Evolutionary conservation across 768 basidiomycete genomes (phyloP).

Genomic region (Pleurotus sapidus): DNA sequence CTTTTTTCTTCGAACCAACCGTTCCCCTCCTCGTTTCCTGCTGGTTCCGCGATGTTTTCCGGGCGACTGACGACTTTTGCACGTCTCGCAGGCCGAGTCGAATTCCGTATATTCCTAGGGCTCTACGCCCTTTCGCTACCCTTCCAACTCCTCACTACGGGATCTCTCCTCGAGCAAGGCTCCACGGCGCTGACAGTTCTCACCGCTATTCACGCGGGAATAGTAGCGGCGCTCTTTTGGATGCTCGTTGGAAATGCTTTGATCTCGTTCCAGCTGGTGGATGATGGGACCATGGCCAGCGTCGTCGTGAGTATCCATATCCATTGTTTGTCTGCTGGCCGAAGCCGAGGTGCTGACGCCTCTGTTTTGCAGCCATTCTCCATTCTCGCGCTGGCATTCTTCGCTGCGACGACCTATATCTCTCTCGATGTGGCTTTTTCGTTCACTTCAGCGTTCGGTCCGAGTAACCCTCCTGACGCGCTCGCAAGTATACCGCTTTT

Average conservation of each 20-base stretch:
- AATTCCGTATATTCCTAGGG: constrained; percentile 63
- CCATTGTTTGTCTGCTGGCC: constrained; percentile 1
- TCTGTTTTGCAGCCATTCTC: constrained; percentile 52
- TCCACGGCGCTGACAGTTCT: constrained; percentile 64
- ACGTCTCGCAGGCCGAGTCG: constrained; percentile 53
- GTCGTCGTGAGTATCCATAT: constrained; percentile 49
- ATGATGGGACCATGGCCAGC: constrained; percentile 80
- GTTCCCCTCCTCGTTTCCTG: not conserved
- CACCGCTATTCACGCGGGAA: constrained; percentile 75
- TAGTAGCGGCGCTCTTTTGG: constrained; percentile 81
- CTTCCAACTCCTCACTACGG: constrained; percentile 80
- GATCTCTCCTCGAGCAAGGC: constrained; percentile 78
- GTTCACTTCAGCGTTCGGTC: constrained; percentile 61
- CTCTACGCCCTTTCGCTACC: constrained; percentile 72
- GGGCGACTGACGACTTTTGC: not conserved
- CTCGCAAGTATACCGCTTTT: constrained; percentile 77
- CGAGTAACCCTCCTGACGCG: constrained; percentile 49
- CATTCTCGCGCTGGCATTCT: constrained; percentile 54
- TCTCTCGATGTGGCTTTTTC: constrained; percentile 75
- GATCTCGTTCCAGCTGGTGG: constrained; percentile 86
- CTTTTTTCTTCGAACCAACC: not conserved
- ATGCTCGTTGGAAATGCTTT: constrained; percentile 70
- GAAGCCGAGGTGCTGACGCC: not conserved
- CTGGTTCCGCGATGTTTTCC: not conserved
- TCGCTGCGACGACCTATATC: constrained; percentile 78